Conservation (phyloP, 2,329 filamentous ascomycete genomes). For the Botrytis porri region DNA sequence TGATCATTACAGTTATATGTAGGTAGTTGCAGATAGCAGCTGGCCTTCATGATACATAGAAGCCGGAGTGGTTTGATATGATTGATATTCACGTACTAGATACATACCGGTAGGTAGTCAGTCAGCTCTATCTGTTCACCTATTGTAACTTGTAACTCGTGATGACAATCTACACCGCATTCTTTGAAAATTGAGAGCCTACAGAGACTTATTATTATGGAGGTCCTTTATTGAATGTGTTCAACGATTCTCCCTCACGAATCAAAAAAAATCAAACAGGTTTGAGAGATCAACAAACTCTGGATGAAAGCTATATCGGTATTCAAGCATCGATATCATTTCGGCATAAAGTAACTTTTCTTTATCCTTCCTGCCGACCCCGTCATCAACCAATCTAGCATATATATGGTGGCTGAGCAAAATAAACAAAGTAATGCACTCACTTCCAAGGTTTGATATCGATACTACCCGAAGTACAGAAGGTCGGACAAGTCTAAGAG, state of each 20-base stretch:
- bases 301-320: background rate
- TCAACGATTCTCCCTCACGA: background rate
- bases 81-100: too few relatives aligned
- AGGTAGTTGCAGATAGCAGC: background rate
- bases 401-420: slow-evolving; percentile 3
- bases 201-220: background rate
- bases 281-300: background rate
- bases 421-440: background rate
- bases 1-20: background rate
- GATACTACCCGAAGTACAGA: background rate
- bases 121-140: background rate
- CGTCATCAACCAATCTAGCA: background rate
- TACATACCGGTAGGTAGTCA: background rate
- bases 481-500: background rate
- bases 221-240: background rate
- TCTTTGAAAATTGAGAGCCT: background rate
- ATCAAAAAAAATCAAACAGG: background rate
- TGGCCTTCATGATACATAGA: background rate
- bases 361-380: background rate
- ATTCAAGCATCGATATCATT: background rate
- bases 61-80: background rate
- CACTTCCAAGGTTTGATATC: background rate
- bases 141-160: background rate
- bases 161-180: background rate
- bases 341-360: background rate